phyloP scores from a whole-genome alignment of 2,329 filamentous ascomycete genomes.

The Clonostachys sp. region DNA sequence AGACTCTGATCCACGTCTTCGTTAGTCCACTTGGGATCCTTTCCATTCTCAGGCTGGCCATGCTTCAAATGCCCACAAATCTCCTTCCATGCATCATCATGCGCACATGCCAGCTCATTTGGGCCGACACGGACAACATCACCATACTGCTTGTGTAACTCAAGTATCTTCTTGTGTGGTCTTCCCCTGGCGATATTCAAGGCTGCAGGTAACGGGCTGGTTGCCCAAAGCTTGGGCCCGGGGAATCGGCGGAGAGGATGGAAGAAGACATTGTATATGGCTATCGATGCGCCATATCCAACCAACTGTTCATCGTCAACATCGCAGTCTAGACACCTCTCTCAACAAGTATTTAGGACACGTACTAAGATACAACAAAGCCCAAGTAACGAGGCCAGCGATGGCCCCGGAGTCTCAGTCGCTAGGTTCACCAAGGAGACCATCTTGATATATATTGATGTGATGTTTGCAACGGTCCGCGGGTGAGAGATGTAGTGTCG shows the following conservation, averaged over 20 bases:
- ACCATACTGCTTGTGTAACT: slow-evolving; percentile 15
- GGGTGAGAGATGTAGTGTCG: too few relatives aligned
- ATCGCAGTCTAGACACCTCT: too few relatives aligned
- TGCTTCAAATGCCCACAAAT: slow-evolving; percentile 23
- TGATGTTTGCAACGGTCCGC: too few relatives aligned
- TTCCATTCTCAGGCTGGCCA: background rate
- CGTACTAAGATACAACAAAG: too few relatives aligned
- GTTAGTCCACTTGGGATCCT: background rate
- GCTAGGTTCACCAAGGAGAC: too few relatives aligned
- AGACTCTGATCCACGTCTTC: background rate
- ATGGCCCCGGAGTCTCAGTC: too few relatives aligned
- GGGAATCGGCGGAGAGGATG: background rate
- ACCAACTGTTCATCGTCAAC: background rate
- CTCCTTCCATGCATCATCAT: slow-evolving; percentile 26
- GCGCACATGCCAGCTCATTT: slow-evolving; percentile 29
- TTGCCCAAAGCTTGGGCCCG: background rate
- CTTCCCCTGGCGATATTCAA: slow-evolving; percentile 4
- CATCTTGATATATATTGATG: too few relatives aligned
- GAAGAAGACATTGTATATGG: background rate
- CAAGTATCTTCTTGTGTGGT: slow-evolving; percentile 5
- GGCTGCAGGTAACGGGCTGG: background rate
- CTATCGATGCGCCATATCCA: background rate
- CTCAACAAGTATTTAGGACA: too few relatives aligned
- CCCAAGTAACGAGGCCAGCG: too few relatives aligned
- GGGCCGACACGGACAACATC: slow-evolving; percentile 32